Evolutionary conservation across 306 rosid genomes (phyloP), one percentile per base, ranked within the genome.

Genomic region (Dicorynia guianensis): DNA sequence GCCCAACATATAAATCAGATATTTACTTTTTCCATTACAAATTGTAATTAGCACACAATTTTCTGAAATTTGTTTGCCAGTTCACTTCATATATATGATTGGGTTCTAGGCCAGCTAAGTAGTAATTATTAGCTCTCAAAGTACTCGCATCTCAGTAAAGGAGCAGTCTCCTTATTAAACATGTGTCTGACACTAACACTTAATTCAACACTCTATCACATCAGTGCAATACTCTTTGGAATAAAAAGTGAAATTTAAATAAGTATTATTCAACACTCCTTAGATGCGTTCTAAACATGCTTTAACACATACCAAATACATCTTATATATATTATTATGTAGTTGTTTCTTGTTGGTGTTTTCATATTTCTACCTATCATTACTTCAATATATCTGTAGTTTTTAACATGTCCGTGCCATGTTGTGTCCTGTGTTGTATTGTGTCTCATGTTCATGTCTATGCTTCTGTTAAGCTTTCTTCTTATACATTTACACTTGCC

Each of bases 381-480:
- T 5, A 17, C 10, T 52, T 3, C 5, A 2, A 12, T 56, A 50
- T 49, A n/a, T 68, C 7, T 49, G 4, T 9, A 33, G 15, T 35
- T 54, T 54, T 53, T 39, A 38, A 17, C 38, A 11, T 39, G 19
- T 12, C 38, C 38, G 53, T 68, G 35, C 14, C 40, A 19, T 14
- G 8, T 13, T 55, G 25, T 39, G 42, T 20, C 76, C 53, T 15
- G 20, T 55, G 1, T 25, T 25, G 30, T 25, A 25, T 25, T 25
- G 38, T 71, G 25, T 20, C 12, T n/a, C 15, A 11, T 55, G n/a
- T 42, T n/a, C 52, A 7, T 70, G 54, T 40, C 15, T 70, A 70
- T 52, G 38, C 71, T 68, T 33, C 25, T 54, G 48, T 65, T 20
- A 65, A 19, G 11, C 11, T 38, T 54, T 69, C 59, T 54, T 7